Base-by-base conservation (phyloP, 768 basidiomycete genomes). In the Daedaleopsis nitida region DNA sequence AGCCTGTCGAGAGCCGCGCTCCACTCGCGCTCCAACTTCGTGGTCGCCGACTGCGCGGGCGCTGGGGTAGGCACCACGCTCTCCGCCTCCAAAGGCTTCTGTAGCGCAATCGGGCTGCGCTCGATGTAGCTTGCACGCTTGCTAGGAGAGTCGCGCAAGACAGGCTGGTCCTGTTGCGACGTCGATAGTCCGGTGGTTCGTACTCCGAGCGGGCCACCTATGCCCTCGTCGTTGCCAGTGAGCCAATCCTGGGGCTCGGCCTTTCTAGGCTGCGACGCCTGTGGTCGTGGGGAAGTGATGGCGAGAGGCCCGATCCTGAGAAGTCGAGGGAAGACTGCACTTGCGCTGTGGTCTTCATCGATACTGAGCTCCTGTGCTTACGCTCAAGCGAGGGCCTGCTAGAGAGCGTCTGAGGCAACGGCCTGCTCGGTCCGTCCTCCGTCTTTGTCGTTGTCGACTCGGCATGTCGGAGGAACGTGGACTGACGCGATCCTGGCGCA, bases 81-180 rank as follows among this genome's bases (percentile, higher is more conserved):
- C 62, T 69, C 67, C 12, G 70, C 70, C 56, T 72, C 70, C 39
- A 75, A 70, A 12, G 75, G 71, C 55, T 66, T 70, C 42, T 66
- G 69, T 21, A 76, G 49, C 8, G 54, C 50, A 34, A 69, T 64
- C 16, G 70, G 72, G 52, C 74, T 80, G 61, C 78, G 80, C 66
- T 88, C 81, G 37, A 89, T 82, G 54, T 83, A 80, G 3, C 89
- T 90, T 38, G 88, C 83, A 13, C 88, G 84, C 74, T 91, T 91
- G 69, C 85, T 84, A 21, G 88, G 88, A 17, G 87, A 88, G 19
- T 87, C 83, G 57, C 89, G 85, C 53, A 91, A 73, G 34, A 87
- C 75, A 3, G 86, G 82, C 21, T 77, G 64, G 44, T 58, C 55
- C 27, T 59, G 67, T 43, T 50, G 69, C 37, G 60, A 62, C 39